Evolutionary conservation across 805 yeast species (phyloP), one percentile per base, ranked within the genome.

Genomic region (Candida sithepensis): DNA sequence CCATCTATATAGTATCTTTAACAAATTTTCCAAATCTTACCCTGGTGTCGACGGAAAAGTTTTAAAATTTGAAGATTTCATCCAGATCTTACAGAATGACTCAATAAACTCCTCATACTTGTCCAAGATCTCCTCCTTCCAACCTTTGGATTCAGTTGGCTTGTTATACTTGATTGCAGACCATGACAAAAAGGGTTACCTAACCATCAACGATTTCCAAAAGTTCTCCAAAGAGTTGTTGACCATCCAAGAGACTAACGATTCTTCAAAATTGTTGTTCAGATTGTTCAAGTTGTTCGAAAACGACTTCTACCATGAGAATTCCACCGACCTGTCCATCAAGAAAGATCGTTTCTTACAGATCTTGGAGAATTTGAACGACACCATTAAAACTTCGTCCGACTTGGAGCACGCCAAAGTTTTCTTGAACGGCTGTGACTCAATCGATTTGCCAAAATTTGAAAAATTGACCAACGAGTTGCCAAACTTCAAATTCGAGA

Each of bases 151-250:
- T 53, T 75, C 85, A 3, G 81, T 80, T 64, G 86, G 85, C 5
- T 74, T 91, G 50, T 80, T 92, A 42, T 92, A 86, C 62, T 72
- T 85, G 47, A 81, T 89, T 23, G 88, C 96, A 14, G 98, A 92
- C 68, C 79, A 79, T 49, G 73, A 75, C 36, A 72, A 75, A 47
- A 79, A 80, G 54, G 97, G 97, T 7, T 82, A 74, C 49, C 40
- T 66, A 21, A 58, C 61, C 23, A 58, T 55, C 33, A 64, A 71
- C 22, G 97, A 92, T 62, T 92, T 96, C 85, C 68, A 79, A 43
- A 75, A 76, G 39, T 87, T 92, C 62, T 82, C 86, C 57, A 73
- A 76, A 50, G 74, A 73, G 30, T 66, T 78, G 7, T 28, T 65
- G 4, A 55, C 77, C 14, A 13, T 39, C 7, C 30, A 39, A 39